Evolutionary conservation across 164 flowering plant species (phyloP).

Genomic region (Annona squamosa): DNA sequence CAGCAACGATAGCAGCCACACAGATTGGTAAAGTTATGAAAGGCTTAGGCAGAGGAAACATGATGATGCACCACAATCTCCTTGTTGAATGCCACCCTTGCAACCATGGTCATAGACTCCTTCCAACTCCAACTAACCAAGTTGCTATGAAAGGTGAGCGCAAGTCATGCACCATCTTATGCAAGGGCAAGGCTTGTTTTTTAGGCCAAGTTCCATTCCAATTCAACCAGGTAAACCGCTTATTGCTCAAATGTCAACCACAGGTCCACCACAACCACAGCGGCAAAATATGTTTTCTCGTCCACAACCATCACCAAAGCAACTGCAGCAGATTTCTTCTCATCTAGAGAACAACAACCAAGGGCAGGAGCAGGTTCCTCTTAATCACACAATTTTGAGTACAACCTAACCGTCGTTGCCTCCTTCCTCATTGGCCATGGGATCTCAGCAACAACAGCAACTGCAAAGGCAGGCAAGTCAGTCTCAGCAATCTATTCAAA

Average conservation of each 20-base stretch:
- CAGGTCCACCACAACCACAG: slow-evolving; percentile 22
- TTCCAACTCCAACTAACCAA: slow-evolving; percentile 41
- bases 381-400: slow-evolving; percentile 22
- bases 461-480: slow-evolving; percentile 39
- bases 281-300: slow-evolving; percentile 47
- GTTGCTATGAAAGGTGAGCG: slow-evolving; percentile 55
- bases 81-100: slow-evolving; percentile 46
- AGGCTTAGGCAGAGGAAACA: slow-evolving; percentile 62
- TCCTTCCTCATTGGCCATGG: slow-evolving; percentile 18
- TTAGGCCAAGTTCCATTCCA: slow-evolving; percentile 39
- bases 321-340: slow-evolving; percentile 32
- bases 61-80: slow-evolving; percentile 45
- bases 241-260: slow-evolving; percentile 38
- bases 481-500: slow-evolving; percentile 31
- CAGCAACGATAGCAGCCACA: slow-evolving; percentile 54
- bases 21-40: slow-evolving; percentile 63
- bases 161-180: slow-evolving; percentile 38
- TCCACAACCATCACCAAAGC: slow-evolving; percentile 34
- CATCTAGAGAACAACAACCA: slow-evolving; percentile 44
- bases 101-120: slow-evolving; percentile 66
- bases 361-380: slow-evolving; percentile 36
- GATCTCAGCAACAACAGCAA: slow-evolving; percentile 10
- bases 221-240: slow-evolving; percentile 40
- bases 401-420: slow-evolving; percentile 33
- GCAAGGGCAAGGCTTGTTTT: slow-evolving; percentile 43